A percentile compares a stretch with the other conserved stretches of the same genome.
phyloP scores from a whole-genome alignment of 2,329 filamentous ascomycete genomes.

The Fusarium circinatum region DNA sequence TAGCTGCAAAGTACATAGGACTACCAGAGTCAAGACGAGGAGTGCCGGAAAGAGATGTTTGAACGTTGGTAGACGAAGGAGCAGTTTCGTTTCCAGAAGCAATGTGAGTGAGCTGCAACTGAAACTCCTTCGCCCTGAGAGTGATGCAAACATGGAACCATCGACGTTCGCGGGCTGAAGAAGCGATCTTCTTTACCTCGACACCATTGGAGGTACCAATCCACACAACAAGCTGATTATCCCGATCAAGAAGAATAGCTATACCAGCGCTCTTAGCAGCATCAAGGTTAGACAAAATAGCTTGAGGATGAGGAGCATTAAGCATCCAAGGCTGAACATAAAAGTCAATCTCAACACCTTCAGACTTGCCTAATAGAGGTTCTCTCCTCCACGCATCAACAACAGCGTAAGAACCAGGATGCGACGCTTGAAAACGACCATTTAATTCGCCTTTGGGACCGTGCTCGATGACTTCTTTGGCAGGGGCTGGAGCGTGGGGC shows the following conservation, averaged over 20 bases:
- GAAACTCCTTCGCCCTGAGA: rapidly evolving
- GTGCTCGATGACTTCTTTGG: background rate
- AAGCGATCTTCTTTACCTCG: background rate
- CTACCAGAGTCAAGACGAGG: background rate
- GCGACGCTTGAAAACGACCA: background rate
- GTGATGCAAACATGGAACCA: background rate
- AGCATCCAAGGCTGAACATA: background rate
- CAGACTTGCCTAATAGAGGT: background rate
- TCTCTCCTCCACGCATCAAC: background rate
- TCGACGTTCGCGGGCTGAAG: background rate
- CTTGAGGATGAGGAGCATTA: background rate
- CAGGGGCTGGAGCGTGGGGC: background rate
- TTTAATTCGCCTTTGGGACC: background rate
- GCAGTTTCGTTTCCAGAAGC: background rate
- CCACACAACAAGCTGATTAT: background rate
- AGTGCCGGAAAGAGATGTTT: background rate
- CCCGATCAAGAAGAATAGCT: background rate
- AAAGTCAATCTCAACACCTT: background rate
- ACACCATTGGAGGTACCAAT: background rate
- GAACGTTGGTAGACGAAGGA: background rate
- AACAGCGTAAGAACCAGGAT: background rate
- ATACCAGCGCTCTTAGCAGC: background rate
- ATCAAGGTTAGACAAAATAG: background rate
- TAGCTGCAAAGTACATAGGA: background rate
- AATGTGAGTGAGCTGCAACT: background rate